Evolutionary conservation across 345 rosid species (phyloP).

Genomic region (Populus deltoides): DNA sequence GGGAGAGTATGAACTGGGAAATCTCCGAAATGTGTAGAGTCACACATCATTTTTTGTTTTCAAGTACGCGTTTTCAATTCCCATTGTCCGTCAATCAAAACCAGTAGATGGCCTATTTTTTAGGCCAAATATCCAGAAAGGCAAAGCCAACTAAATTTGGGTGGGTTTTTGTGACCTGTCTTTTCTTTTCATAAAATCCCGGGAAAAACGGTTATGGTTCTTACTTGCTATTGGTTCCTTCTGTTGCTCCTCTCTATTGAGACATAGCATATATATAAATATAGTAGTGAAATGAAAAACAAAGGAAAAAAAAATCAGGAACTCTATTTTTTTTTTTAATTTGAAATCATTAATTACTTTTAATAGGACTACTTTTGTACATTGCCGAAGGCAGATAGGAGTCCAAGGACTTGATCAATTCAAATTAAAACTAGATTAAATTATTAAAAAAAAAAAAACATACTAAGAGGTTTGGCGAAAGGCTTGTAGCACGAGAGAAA

Average conservation of each 20-base stretch:
- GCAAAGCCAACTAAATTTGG: not conserved
- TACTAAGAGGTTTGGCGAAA: no score
- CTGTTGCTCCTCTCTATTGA: not conserved
- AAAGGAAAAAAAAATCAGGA: no score
- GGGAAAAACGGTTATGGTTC: constrained; percentile 2
- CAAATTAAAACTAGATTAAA: no score
- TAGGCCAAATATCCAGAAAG: constrained; percentile 1
- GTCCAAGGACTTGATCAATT: no score
- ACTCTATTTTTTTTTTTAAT: no score
- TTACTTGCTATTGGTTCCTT: not conserved
- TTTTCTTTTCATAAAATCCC: not conserved
- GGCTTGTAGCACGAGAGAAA: no score
- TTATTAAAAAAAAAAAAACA: no score
- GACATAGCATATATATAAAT: not conserved
- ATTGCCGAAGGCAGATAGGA: no score
- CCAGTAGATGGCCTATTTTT: constrained; percentile 16
- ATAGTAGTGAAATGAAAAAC: not conserved
- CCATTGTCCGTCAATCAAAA: not conserved
- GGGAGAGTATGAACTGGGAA: constrained; percentile 6
- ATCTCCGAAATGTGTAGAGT: not conserved
- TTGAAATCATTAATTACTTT: no score
- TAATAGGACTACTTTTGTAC: no score
- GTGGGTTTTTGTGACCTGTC: not conserved
- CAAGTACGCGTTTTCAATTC: not conserved
- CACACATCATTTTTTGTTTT: not conserved